Percentiles rank a stretch among this genome's conserved stretches.
These are phyloP conservation scores for Mercurialis annua DNA, from an alignment of 345 rosid genomes.

Conservation along the genomic window DNA sequence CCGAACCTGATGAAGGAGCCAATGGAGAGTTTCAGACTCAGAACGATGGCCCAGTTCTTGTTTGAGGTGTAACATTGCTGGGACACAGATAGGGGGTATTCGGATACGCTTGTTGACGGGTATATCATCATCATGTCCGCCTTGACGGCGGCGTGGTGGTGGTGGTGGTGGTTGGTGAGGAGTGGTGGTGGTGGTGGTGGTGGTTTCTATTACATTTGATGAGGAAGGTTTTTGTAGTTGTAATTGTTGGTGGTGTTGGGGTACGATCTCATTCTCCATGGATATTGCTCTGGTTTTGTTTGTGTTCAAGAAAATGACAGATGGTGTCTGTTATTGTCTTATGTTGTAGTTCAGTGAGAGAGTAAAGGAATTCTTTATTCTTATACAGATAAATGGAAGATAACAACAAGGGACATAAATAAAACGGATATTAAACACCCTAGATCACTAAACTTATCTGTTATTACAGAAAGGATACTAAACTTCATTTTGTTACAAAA, in stretches of 20 bases:
- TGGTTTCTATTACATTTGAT: background rate
- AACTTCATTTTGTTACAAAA: too few species aligned
- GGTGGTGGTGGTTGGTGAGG: background rate
- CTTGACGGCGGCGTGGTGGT: background rate
- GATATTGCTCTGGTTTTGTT: background rate
- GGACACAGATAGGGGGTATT: background rate
- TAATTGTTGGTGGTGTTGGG: too few species aligned
- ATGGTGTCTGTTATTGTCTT: too few species aligned
- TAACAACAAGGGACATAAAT: too few species aligned
- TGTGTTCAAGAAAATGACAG: too few species aligned
- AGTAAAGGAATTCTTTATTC: too few species aligned
- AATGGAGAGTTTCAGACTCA: conserved; percentile 5
- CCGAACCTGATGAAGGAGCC: conserved; percentile 24
- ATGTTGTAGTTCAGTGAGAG: too few species aligned
- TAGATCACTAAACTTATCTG: too few species aligned
- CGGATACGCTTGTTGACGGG: conserved; percentile 9
- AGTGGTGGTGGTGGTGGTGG: too few species aligned
- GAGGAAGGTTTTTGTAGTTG: background rate
- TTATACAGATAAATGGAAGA: too few species aligned
- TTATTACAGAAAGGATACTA: too few species aligned
- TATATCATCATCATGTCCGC: background rate
- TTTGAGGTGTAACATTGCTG: conserved; percentile 12
- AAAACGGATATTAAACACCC: too few species aligned
- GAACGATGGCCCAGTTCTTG: conserved; percentile 15
- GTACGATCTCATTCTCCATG: conserved; percentile 1